phyloP scores from a whole-genome alignment of 768 basidiomycete species.

The Russula sp. region DNA sequence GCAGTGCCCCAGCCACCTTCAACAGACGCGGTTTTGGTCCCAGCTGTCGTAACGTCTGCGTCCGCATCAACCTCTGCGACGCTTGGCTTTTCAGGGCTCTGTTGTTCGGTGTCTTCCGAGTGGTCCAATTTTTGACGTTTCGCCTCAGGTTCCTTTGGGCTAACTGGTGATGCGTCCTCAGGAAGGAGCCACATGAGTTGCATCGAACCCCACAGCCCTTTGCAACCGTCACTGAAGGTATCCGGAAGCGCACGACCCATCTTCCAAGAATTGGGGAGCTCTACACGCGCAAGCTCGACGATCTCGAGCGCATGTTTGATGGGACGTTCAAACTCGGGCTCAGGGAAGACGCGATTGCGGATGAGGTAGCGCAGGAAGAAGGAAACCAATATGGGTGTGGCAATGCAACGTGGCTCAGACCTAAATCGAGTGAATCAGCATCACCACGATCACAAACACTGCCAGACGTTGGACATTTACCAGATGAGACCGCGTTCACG shows the following conservation, averaged over 20 bases:
- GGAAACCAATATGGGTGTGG: constrained; percentile 51
- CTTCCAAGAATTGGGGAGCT: constrained; percentile 50
- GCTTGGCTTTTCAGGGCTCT: not conserved
- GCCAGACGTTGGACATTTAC: constrained; percentile 37
- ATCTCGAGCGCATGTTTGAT: constrained; percentile 48
- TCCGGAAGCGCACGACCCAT: constrained; percentile 51
- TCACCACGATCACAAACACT: constrained; percentile 22
- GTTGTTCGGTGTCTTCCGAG: not conserved
- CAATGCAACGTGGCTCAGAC: constrained; percentile 47
- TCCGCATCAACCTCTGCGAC: not conserved
- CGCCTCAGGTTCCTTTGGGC: constrained; percentile 27
- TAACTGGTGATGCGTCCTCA: constrained; percentile 14
- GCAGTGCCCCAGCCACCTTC: constrained; percentile 13
- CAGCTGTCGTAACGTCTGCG: not conserved
- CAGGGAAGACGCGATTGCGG: constrained; percentile 52
- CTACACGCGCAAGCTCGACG: constrained; percentile 44
- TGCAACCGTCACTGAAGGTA: constrained; percentile 49
- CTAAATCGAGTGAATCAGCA: constrained; percentile 34
- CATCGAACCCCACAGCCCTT: constrained; percentile 47
- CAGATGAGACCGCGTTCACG: constrained; percentile 66
- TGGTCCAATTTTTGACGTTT: constrained; percentile 33
- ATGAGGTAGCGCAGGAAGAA: constrained; percentile 65
- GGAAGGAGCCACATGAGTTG: constrained; percentile 17
- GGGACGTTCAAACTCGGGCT: constrained; percentile 44
- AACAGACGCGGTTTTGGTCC: not conserved